Base-by-base conservation (phyloP, 352 stramenopile species). In the Plasmopara halstedii region DNA sequence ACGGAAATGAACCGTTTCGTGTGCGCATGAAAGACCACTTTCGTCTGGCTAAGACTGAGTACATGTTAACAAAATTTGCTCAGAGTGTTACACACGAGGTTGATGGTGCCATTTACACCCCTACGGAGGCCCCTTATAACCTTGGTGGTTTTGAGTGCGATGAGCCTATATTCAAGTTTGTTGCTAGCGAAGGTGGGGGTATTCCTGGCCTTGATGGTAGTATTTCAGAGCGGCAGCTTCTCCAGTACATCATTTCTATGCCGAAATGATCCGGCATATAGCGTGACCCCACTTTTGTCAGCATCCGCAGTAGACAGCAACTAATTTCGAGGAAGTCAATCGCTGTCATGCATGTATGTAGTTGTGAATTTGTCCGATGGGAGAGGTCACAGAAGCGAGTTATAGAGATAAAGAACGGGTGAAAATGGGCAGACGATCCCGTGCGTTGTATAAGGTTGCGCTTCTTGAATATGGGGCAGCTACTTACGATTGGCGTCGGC, bases 1-100 rank as follows among this genome's bases (percentile, higher is more conserved):
- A 87, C 49, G 35, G 56, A 25, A 75, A 68, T n/a, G 83, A 94
- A 53, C 79, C 83, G 2, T 94, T 94, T 58, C 78, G 83, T 17
- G 77, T 94, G 31, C 80, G 83, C 38, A 94, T 94, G 83, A 92
- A 92, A 56, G 83, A 94, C 39, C 83, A 94, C 52, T 94, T 92
- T 51, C 79, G 80, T 46, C 50, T 94, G 35, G 73, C 64, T 4
- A 94, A 92, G 67, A 89, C 83, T 27, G 78, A 92, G 61, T 90
- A 85, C 46, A 53, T 92, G 66, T 49, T 94, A 48, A 74, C 75
- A 45, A 92, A 88, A 53, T 94, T 94, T 38, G 73, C 87, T n/a
- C 71, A 82, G 44, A 84, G 75, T 31, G 78, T 94, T 11, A 92
- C 83, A 9, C 83, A 94, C 50, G 74, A 90, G 40, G 80, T 94